Evolutionary conservation across 2,329 filamentous ascomycete species (phyloP).

Genomic region (Aspergillus sp.): DNA sequence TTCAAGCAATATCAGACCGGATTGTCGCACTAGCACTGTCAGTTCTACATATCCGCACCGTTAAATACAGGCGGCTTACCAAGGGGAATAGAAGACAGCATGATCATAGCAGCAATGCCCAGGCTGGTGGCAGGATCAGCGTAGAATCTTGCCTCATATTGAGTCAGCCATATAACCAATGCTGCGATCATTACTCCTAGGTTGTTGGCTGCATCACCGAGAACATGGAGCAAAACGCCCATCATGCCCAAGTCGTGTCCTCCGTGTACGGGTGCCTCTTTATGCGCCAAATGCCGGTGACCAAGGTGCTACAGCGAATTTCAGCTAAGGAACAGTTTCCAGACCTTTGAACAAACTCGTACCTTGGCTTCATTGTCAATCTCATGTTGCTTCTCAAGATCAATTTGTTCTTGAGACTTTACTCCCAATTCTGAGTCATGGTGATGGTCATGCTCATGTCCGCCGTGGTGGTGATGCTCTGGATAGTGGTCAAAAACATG

Average conservation of each 20-base stretch:
- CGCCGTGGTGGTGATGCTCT: slow-evolving; percentile 11
- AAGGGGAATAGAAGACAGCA: slow-evolving; percentile 55
- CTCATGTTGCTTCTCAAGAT: background rate
- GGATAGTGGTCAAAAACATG: background rate
- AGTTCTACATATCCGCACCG: background rate
- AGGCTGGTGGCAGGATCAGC: slow-evolving; percentile 69
- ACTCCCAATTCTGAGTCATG: background rate
- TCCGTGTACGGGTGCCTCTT: slow-evolving; percentile 34
- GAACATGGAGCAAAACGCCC: slow-evolving; percentile 68
- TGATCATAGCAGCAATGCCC: slow-evolving; percentile 71
- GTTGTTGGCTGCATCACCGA: slow-evolving; percentile 75
- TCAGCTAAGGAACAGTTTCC: background rate
- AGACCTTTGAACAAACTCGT: background rate
- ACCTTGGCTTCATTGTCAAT: background rate
- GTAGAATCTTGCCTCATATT: slow-evolving; percentile 62
- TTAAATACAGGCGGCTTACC: slow-evolving; percentile 5
- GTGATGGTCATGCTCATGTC: slow-evolving; percentile 2
- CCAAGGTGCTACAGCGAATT: slow-evolving; percentile 20
- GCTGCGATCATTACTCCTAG: slow-evolving; percentile 71
- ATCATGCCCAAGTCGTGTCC: slow-evolving; percentile 68
- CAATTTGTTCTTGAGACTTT: background rate
- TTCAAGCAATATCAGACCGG: slow-evolving; percentile 66
- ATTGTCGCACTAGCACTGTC: slow-evolving; percentile 23
- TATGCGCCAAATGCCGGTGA: slow-evolving; percentile 25
- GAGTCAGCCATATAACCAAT: slow-evolving; percentile 65